A percentile compares a stretch with the other conserved stretches of the same genome.
phyloP scores from a whole-genome alignment of 768 basidiomycete genomes.

The Lepiota brunneoincarnata region DNA sequence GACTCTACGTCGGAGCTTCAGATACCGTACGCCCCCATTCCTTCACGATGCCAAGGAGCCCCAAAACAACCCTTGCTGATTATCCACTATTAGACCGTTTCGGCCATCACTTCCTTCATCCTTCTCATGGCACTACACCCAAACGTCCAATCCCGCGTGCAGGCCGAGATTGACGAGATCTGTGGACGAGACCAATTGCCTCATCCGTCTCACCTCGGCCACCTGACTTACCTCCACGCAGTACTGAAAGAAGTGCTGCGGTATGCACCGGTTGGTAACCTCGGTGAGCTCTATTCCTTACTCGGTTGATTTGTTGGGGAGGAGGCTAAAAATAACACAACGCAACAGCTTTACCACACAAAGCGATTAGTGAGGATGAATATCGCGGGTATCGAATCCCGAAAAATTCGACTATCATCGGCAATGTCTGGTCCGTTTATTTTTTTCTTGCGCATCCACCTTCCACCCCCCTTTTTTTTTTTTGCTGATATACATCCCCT shows the following conservation, averaged over 20 bases:
- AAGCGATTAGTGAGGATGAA: conserved; percentile 39
- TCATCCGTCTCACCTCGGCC: conserved; percentile 25
- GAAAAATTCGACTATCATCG: conserved; percentile 38
- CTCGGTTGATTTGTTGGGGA: background rate
- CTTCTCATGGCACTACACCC: conserved; percentile 49
- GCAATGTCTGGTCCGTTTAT: conserved; percentile 39
- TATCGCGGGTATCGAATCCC: conserved; percentile 45
- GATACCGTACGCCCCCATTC: conserved; percentile 37
- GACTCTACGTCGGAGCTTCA: conserved; percentile 44
- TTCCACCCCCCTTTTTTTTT: background rate
- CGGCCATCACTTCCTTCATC: conserved; percentile 42
- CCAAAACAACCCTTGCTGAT: too few species aligned
- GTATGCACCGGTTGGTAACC: conserved; percentile 37
- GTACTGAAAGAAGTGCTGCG: conserved; percentile 38
- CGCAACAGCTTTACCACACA: conserved; percentile 38
- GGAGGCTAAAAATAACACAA: background rate
- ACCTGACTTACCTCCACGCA: conserved; percentile 30
- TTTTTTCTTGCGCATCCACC: background rate
- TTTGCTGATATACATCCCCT: background rate
- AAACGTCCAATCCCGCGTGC: conserved; percentile 35
- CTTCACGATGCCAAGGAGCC: background rate
- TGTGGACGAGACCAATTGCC: conserved; percentile 29
- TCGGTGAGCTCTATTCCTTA: conserved; percentile 24
- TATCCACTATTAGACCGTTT: conserved; percentile 36
- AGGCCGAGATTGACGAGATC: conserved; percentile 37